Conservation (phyloP, 2,329 filamentous ascomycete genomes). For the Amauroascus verrucosus region DNA sequence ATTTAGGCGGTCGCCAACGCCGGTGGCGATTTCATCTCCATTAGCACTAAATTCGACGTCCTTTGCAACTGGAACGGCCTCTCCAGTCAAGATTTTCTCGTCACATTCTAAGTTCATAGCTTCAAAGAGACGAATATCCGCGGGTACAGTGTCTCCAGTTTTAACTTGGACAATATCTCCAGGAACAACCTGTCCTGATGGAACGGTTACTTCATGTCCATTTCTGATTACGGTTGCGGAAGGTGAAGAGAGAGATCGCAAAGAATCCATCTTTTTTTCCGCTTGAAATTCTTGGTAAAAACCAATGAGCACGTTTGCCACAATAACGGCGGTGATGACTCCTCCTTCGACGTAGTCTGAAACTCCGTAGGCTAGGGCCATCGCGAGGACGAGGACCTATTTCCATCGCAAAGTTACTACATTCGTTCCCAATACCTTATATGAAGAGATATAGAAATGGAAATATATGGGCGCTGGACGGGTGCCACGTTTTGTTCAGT, state of each 20-base stretch:
- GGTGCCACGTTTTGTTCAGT: not conserved
- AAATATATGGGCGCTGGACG: not conserved
- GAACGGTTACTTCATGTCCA: slow-evolving; percentile 43
- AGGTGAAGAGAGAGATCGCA: slow-evolving; percentile 47
- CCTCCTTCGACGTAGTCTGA: slow-evolving; percentile 49
- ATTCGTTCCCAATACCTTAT: not conserved
- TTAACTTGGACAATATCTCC: slow-evolving; percentile 46
- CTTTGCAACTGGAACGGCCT: slow-evolving; percentile 51
- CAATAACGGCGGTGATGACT: slow-evolving; percentile 50
- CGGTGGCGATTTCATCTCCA: slow-evolving; percentile 26
- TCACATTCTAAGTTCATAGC: slow-evolving; percentile 66
- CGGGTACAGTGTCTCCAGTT: slow-evolving; percentile 50
- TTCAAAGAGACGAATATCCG: slow-evolving; percentile 46
- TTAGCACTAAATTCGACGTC: slow-evolving; percentile 29
- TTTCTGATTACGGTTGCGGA: slow-evolving; percentile 48
- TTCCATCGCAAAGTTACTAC: slow-evolving; percentile 14
- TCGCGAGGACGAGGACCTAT: slow-evolving; percentile 64
- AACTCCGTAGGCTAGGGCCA: slow-evolving; percentile 51
- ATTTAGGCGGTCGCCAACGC: slow-evolving; percentile 49
- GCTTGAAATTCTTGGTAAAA: slow-evolving; percentile 52
- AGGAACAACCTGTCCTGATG: slow-evolving; percentile 49
- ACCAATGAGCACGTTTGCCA: slow-evolving; percentile 48
- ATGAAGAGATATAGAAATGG: not conserved
- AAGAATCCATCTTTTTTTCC: slow-evolving; percentile 50
- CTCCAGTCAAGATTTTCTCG: slow-evolving; percentile 52